These are phyloP conservation scores for Ophiocordyceps unilateralis DNA, from an alignment of 2,329 filamentous ascomycete genomes.

Conservation along the genomic window DNA sequence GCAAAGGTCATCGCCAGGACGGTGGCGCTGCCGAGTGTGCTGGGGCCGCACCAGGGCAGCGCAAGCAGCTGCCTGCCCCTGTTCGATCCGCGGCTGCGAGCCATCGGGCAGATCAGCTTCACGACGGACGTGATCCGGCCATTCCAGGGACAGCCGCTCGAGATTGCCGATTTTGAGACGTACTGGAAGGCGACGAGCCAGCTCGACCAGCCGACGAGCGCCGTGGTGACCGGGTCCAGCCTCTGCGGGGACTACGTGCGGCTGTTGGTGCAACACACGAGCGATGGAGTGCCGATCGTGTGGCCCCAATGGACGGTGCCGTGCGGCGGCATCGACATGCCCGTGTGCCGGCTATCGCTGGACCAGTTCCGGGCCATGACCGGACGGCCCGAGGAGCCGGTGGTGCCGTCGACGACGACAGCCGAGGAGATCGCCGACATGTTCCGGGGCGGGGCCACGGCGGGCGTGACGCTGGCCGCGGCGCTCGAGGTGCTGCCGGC, in stretches of 20 bases:
- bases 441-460: conserved; percentile 54
- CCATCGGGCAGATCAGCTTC: conserved; percentile 88
- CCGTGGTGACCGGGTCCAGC: conserved; percentile 87
- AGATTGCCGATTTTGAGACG: conserved; percentile 95
- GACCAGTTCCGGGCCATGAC: conserved; percentile 48
- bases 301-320: conserved; percentile 73
- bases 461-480: conserved; percentile 65
- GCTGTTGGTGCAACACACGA: conserved; percentile 80
- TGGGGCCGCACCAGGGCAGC: conserved; percentile 57
- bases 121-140: conserved; percentile 93
- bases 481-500: conserved; percentile 59
- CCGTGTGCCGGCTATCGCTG: conserved; percentile 62
- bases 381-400: conserved; percentile 23
- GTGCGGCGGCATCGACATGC: conserved; percentile 62
- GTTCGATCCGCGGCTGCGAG: conserved; percentile 78
- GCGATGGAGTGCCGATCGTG: conserved; percentile 70
- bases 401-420: conserved; percentile 28
- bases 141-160: conserved; percentile 77
- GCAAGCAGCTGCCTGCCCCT: conserved; percentile 72
- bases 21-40: conserved; percentile 75
- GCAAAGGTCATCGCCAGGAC: conserved; percentile 96
- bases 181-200: conserved; percentile 99
- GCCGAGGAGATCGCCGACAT: conserved; percentile 42
- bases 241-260: conserved; percentile 89
- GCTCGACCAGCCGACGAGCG: conserved; percentile 61